phyloP scores from a whole-genome alignment of 1,284 basidiomycete genomes.

The Apiotrichum sp. region DNA sequence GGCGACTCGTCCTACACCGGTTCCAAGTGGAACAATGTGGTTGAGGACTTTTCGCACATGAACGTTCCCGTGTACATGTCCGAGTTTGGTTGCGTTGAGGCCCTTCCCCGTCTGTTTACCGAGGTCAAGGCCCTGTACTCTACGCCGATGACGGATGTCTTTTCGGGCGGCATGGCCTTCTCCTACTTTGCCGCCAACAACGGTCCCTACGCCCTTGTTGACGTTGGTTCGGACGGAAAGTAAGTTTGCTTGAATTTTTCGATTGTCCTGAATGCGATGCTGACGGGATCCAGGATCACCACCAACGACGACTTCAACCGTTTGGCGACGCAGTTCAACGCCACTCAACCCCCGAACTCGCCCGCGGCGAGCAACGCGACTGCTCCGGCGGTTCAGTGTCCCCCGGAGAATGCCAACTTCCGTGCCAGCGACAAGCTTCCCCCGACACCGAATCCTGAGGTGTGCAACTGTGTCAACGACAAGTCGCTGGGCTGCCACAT shows the following conservation, averaged over 20 bases:
- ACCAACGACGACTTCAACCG: conserved; percentile 55
- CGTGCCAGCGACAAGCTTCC: conserved; percentile 66
- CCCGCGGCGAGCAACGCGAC: conserved; percentile 57
- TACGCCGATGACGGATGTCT: conserved; percentile 64
- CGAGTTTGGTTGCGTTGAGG: conserved; percentile 74
- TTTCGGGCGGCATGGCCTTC: conserved; percentile 85
- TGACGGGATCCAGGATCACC: conserved; percentile 25
- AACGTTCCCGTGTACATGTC: conserved; percentile 83
- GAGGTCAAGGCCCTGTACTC: conserved; percentile 72
- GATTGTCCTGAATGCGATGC: background rate
- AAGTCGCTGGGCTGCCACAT: conserved; percentile 65
- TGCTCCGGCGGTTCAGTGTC: conserved; percentile 60
- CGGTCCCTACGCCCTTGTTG: conserved; percentile 73
- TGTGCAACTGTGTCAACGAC: conserved; percentile 69
- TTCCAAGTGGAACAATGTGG: conserved; percentile 50
- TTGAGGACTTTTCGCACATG: conserved; percentile 50
- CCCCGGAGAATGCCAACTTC: conserved; percentile 56
- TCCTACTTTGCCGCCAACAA: conserved; percentile 64
- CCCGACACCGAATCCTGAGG: conserved; percentile 69
- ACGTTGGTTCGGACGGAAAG: conserved; percentile 52
- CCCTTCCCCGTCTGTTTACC: conserved; percentile 66
- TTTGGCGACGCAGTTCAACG: conserved; percentile 60
- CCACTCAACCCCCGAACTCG: conserved; percentile 57
- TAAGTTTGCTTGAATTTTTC: conserved; percentile 17
- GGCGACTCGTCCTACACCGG: conserved; percentile 58